These are phyloP conservation scores for Sanchytrium tribonematis DNA, from an alignment of 371 early-diverging fungal genomes.

Conservation along the genomic window DNA sequence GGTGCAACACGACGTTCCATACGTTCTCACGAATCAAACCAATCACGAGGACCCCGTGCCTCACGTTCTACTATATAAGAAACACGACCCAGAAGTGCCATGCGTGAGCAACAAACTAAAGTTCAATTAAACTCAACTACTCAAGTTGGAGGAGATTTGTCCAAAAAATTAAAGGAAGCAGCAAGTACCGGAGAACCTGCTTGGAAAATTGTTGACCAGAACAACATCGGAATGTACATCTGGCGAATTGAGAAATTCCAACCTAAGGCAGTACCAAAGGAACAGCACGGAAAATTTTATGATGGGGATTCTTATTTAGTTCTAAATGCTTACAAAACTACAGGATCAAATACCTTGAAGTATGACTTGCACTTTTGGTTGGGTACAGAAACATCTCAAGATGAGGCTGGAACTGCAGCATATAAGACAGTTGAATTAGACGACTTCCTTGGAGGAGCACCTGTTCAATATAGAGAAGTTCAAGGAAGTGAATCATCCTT, in stretches of 20 bases:
- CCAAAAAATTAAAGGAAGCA: too few relatives aligned
- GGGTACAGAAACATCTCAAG: constrained; percentile 33
- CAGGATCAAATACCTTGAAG: constrained; percentile 21
- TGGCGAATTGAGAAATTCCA: constrained; percentile 57
- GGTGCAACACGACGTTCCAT: too few relatives aligned
- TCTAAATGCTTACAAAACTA: constrained; percentile 29
- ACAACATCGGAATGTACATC: constrained; percentile 29
- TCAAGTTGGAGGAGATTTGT: too few relatives aligned
- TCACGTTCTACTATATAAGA: too few relatives aligned
- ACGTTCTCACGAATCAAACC: too few relatives aligned
- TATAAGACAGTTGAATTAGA: constrained; percentile 68
- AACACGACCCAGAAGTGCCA: too few relatives aligned
- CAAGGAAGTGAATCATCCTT: constrained; percentile 30
- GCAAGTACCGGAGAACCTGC: too few relatives aligned
- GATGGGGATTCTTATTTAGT: constrained; percentile 11
- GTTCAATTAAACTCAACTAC: too few relatives aligned
- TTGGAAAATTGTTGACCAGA: too few relatives aligned
- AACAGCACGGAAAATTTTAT: constrained; percentile 37
- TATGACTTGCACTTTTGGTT: constrained; percentile 66
- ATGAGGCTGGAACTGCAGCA: constrained; percentile 62
- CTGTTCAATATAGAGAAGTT: constrained; percentile 50
- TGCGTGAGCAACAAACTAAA: too few relatives aligned
- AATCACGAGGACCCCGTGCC: too few relatives aligned
- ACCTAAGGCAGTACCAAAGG: constrained; percentile 28
- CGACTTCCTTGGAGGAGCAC: constrained; percentile 33